phyloP scores from a whole-genome alignment of 768 basidiomycete species.

The Russula sp. region DNA sequence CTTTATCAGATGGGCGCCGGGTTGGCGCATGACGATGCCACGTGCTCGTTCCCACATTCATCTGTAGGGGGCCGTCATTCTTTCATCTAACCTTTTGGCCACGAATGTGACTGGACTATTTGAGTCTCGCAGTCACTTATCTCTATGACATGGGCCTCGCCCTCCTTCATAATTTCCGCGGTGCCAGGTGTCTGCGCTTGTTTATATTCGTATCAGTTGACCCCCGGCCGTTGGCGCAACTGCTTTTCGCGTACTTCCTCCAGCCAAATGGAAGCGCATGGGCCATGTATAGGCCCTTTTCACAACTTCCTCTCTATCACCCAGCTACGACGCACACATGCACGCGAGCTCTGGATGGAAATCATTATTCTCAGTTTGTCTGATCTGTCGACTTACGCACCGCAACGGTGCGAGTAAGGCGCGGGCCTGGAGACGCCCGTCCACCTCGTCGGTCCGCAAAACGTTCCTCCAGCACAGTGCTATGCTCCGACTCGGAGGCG shows the following conservation, averaged over 20 bases:
- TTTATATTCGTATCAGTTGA: background rate
- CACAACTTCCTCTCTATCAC: slow-evolving; percentile 12
- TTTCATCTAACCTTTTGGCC: background rate
- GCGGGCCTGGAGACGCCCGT: slow-evolving; percentile 5
- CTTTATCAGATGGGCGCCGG: slow-evolving; percentile 15
- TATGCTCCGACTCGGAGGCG: background rate
- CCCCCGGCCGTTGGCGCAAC: background rate
- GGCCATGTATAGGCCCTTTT: background rate
- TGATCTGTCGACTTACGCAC: background rate
- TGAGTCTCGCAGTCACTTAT: slow-evolving; percentile 1
- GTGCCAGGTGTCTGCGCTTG: background rate
- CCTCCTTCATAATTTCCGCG: slow-evolving; percentile 17
- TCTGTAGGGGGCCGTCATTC: background rate
- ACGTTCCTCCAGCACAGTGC: background rate
- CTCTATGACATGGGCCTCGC: background rate
- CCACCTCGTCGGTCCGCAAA: background rate
- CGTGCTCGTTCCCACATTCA: slow-evolving; percentile 3
- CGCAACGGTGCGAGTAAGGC: slow-evolving; percentile 9
- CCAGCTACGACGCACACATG: background rate
- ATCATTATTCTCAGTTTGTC: background rate
- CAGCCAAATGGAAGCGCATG: background rate
- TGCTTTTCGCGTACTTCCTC: background rate
- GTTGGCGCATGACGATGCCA: slow-evolving; percentile 4
- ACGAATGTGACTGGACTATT: slow-evolving; percentile 3
- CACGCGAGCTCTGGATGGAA: background rate